Base-by-base conservation (phyloP, 805 yeast genomes). In the Gaillardinia entomophila region DNA sequence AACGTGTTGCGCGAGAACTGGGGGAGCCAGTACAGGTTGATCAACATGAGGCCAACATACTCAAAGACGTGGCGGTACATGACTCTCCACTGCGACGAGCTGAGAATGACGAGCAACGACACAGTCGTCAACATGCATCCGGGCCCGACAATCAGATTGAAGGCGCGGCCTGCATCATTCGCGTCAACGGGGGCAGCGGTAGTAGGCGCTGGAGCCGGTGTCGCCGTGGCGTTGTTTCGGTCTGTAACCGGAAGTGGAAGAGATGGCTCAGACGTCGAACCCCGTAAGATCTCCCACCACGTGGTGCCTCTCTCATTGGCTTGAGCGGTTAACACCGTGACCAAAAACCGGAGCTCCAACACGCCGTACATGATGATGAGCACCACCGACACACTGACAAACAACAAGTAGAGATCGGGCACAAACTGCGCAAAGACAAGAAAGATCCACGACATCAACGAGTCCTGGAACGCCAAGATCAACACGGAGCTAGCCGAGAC, bases 21-120 rank as follows among this genome's bases (percentile, higher is more conserved):
- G 2, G 97, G 96, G 12, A 84, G 43, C 96, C 96, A 88, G 44
- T 74, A 80, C 1, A 95, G 82, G 52, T 78, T 82, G 18, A 81
- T 45, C 1, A 68, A 31, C 2, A 77, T 38, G 7, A 81, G 52
- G 2, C 73, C 57, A 4, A 71, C 32, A 35, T 72, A 76, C 49
- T 87, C 96, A 46, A 79, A 74, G 1, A 63, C 43, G 17, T 53
- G 55, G 34, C 95, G 60, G 24, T 73, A 59, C 13, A 52, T 59
- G 14, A 64, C 64, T 26, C 88, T 79, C 94, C 92, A 84, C 28
- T 74, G 53, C 2, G 68, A 48, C 10, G 82, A 70, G 43, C 74
- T 77, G 31, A 81, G 35, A 0, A 82, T 55, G 1, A 82, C 37
- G 45, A 85, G 73, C 8, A 82, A 66, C 3, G 56, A 36, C 4